Conservation (phyloP, 2,329 filamentous ascomycete genomes). For the Colletotrichum tabaci region DNA sequence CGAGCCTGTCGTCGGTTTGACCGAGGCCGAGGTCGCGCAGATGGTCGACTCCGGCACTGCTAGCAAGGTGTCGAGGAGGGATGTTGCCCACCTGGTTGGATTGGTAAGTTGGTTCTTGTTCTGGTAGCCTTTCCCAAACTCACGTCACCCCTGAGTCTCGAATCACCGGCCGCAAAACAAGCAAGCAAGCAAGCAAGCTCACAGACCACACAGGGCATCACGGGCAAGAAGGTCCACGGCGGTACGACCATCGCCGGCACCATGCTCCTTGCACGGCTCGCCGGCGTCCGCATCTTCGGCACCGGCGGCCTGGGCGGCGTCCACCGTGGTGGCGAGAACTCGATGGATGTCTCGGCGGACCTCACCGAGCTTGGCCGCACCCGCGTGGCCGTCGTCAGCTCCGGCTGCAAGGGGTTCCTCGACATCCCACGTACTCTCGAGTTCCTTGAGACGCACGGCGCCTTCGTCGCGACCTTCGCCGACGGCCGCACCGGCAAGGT, state of each 20-base stretch:
- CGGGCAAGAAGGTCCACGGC: conserved; percentile 81
- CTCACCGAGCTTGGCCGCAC: conserved; percentile 94
- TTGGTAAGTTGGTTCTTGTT: conserved; percentile 66
- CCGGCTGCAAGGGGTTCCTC: conserved; percentile 95
- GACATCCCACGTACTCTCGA: conserved; percentile 93
- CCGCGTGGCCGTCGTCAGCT: conserved; percentile 88
- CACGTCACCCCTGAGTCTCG: neutral
- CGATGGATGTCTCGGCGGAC: conserved; percentile 95
- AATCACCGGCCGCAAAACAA: neutral
- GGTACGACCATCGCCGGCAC: conserved; percentile 96
- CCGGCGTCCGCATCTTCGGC: conserved; percentile 92
- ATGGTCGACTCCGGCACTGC: conserved; percentile 78
- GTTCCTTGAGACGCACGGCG: conserved; percentile 79
- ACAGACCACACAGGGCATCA: conserved; percentile 64
- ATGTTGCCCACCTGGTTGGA: conserved; percentile 86
- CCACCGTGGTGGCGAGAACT: conserved; percentile 87
- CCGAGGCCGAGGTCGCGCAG: conserved; percentile 77
- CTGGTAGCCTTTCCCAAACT: too few relatives aligned
- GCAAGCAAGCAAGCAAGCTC: conserved; percentile 22
- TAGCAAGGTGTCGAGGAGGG: conserved; percentile 88
- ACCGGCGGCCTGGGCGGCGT: conserved; percentile 96
- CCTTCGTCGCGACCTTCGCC: conserved; percentile 89
- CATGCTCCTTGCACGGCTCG: conserved; percentile 88
- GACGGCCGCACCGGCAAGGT: conserved; percentile 81
- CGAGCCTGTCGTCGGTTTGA: conserved; percentile 84